phyloP scores from a whole-genome alignment of 176 grass and related monocot species.

The Aegilops bicornis region DNA sequence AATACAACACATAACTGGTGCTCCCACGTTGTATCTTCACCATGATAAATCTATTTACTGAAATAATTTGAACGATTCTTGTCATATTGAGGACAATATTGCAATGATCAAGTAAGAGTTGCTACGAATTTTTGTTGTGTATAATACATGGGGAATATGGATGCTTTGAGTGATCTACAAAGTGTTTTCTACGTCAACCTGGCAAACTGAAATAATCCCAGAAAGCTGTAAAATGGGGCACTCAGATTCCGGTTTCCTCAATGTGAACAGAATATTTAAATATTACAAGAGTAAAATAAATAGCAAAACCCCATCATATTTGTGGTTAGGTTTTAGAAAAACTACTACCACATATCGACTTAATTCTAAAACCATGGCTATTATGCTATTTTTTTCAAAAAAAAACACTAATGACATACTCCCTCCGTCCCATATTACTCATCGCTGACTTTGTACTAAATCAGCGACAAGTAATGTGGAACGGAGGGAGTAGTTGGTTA shows the following conservation, averaged over 20 bases:
- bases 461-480: too few relatives aligned
- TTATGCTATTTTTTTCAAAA: too few relatives aligned
- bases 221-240: background rate
- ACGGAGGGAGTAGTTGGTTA: too few relatives aligned
- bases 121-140: background rate
- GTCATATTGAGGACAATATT: background rate
- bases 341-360: too few relatives aligned
- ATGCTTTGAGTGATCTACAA: background rate
- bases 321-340: too few relatives aligned
- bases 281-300: background rate
- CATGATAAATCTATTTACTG: background rate
- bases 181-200: background rate
- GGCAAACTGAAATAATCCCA: background rate
- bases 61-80: background rate
- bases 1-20: background rate
- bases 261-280: background rate
- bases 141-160: background rate
- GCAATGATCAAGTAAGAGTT: background rate
- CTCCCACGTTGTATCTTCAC: background rate
- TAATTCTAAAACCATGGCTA: too few relatives aligned
- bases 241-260: background rate
- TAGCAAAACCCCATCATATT: too few relatives aligned
- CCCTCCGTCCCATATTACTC: too few relatives aligned
- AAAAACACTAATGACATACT: too few relatives aligned
- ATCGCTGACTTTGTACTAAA: too few relatives aligned